These are phyloP conservation scores for Candida neerlandica DNA, from an alignment of 1,139 yeast genomes.

Conservation along the genomic window DNA sequence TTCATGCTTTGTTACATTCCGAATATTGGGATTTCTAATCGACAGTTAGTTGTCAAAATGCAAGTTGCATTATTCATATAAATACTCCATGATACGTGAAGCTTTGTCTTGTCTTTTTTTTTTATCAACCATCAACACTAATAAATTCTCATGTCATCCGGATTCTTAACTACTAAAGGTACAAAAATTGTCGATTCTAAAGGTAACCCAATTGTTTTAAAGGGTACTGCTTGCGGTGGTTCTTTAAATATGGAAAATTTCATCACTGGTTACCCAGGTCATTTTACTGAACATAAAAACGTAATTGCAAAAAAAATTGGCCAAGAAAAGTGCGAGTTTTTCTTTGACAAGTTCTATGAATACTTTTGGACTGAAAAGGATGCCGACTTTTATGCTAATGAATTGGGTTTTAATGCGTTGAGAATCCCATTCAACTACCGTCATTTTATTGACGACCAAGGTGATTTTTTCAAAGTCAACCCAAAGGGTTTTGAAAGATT, in stretches of 20 bases:
- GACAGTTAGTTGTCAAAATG: background rate
- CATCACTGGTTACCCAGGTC: slow-evolving; percentile 53
- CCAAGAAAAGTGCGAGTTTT: slow-evolving; percentile 42
- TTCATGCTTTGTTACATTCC: no score
- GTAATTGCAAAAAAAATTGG: slow-evolving; percentile 39
- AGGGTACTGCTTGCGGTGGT: slow-evolving; percentile 48
- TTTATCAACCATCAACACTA: background rate
- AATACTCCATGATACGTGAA: background rate
- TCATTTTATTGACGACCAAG: slow-evolving; percentile 45
- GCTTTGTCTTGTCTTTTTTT: background rate
- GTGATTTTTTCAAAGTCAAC: slow-evolving; percentile 39
- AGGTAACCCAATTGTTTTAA: slow-evolving; percentile 36
- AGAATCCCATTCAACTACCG: slow-evolving; percentile 51
- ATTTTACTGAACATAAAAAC: slow-evolving; percentile 47
- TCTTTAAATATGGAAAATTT: slow-evolving; percentile 53
- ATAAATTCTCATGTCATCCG: slow-evolving; percentile 11
- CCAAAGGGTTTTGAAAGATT: slow-evolving; percentile 43
- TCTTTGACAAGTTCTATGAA: slow-evolving; percentile 49
- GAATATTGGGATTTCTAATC: background rate
- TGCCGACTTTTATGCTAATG: slow-evolving; percentile 40
- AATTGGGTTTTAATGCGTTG: slow-evolving; percentile 44
- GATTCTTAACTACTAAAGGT: slow-evolving; percentile 23
- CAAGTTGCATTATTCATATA: background rate
- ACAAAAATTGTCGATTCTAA: slow-evolving; percentile 42
- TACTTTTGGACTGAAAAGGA: slow-evolving; percentile 51